Base-by-base conservation (phyloP, 371 early-diverging fungal species). In the Actinomucor elegans region DNA sequence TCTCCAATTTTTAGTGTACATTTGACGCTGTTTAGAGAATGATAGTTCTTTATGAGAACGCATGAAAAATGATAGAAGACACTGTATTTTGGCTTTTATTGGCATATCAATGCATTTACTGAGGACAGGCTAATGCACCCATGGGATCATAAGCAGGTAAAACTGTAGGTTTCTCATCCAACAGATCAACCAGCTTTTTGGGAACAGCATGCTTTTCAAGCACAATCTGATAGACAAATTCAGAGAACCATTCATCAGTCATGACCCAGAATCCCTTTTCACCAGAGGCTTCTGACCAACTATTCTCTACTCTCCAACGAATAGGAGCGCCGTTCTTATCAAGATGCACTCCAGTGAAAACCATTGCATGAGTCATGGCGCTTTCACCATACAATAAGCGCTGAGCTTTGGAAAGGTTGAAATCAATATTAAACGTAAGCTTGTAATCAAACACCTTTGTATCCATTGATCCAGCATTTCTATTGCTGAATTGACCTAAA, bases 321-420 rank as follows among this genome's bases (percentile, higher is more conserved):
- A 88, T 64, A 15, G 86, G 81, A 3, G 70, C 64, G 26, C 68
- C 78, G 24, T 75, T 55, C 21, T 75, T 80, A 56, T 89, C 85
- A 21, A 90, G 47, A 56, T 92, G 90, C 4, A 91, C 90, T 35
- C 91, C 92, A 0, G 90, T 90, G 53, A 91, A 84, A 17, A 89
- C 83, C 92, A 91, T 92, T 15, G 91, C 91, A 52, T 92, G 91
- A 6, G 92, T 91, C 89, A 92, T 91, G 44, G 76, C 34, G 45
- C 85, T 84, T 47, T 92, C 92, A 27, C 83, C 83, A 59, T 88
- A 91, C 40, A 85, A 59, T 55, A 92, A 60, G 9, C 92, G 80
- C 57, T 92, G 75, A 20, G 81, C 87, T 63, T 92, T 92, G 56
- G 71, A 79, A 73, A 87, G 41, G 2, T 73, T 75, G 47, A 88